Evolutionary conservation across 2,329 filamentous ascomycete genomes (phyloP), one percentile per base, ranked within the genome.

Genomic region (Metarhizium robertsii): DNA sequence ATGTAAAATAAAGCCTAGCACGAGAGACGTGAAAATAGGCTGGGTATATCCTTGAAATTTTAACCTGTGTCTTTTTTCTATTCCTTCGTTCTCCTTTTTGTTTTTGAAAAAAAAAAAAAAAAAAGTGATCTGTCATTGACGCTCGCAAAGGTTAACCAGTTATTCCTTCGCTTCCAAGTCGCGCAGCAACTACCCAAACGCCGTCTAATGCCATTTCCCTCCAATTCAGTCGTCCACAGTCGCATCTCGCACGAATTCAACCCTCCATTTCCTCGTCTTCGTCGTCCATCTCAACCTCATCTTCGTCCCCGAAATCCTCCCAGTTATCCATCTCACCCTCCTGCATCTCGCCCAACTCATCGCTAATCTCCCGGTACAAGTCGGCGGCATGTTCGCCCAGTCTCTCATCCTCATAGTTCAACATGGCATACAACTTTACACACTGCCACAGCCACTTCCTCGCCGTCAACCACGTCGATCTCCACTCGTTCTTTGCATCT

Each of bases 341-440:
- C 18, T 75, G 72, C 13, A 79, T 76, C 61, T 81, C 81, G 3
- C 85, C 86, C 3, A 92, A 73, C 64, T 84, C 84, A 57, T 79
- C 76, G 61, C 80, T 82, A 57, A 91, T 81, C 54, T 74, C 76
- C 45, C 75, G 74, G 47, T 90, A 72, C 48, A 95, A 75, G 73
- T 94, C 88, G 57, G 79, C 74, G 0, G 88, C 85, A 67, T 95
- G 90, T 57, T 88, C 84, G 53, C 84, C 84, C 30, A 95, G 74
- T 60, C 87, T 77, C 58, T 90, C 87, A 62, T 95, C 90, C 68
- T 95, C 92, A 67, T 96, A 97, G 53, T 92, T 85, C 63, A 94
- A 80, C 63, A 81, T 67, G 43, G 82, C 75, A 69, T 89, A 97
- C n/a, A 96, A 79, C 66, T 85, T 85, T 60, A 95, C 75, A 66